A percentile compares a stretch with the other conserved stretches of the same genome.
phyloP scores from a whole-genome alignment of 2,329 filamentous ascomycete genomes.

The Atkinsonella hypoxylon region DNA sequence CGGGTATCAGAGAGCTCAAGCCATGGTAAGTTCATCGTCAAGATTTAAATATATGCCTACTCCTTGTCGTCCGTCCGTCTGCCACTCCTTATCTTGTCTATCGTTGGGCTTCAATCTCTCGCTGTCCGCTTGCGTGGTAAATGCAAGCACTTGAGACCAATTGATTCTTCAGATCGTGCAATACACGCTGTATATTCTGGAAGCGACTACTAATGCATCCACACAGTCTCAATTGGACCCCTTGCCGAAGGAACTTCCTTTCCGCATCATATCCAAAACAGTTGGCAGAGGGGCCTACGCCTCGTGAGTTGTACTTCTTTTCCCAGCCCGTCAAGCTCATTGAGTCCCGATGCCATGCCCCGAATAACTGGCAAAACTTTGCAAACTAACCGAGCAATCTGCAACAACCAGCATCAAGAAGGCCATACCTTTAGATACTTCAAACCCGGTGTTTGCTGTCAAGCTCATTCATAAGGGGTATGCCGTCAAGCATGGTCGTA shows the following conservation, averaged over 20 bases:
- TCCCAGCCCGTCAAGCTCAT: not conserved
- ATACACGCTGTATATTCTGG: constrained; percentile 22
- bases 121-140: no score
- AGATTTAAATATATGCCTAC: no score
- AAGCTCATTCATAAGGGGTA: constrained; percentile 99
- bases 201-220: constrained; percentile 20
- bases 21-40: not conserved
- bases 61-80: no score
- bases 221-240: constrained; percentile 75
- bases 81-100: no score
- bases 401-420: constrained; percentile 66
- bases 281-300: constrained; percentile 96
- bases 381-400: constrained; percentile 6
- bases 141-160: no score
- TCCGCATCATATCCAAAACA: constrained; percentile 89
- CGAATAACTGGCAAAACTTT: not conserved
- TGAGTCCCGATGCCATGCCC: not conserved
- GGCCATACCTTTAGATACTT: constrained; percentile 59
- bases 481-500: constrained; percentile 75
- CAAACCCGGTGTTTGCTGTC: constrained; percentile 78
- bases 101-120: no score
- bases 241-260: constrained; percentile 73
- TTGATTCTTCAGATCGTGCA: not conserved
- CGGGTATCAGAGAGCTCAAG: not conserved
- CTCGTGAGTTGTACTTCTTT: constrained; percentile 47